Conservation (phyloP, 2,329 filamentous ascomycete genomes). For the Simplicillium sp. region DNA sequence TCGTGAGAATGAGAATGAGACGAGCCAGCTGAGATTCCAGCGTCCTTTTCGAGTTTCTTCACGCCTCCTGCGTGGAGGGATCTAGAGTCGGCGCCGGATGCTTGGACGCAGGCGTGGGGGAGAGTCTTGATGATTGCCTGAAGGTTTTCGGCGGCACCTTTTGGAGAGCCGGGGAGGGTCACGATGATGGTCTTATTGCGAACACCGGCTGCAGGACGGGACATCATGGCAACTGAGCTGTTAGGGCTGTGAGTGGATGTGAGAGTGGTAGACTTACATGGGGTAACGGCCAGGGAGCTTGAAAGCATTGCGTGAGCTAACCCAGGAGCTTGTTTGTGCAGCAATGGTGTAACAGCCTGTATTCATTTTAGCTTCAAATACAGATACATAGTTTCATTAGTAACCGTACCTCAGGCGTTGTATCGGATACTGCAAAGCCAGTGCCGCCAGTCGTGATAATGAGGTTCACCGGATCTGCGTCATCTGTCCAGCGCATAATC, state of each 20-base stretch:
- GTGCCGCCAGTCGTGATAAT: slow-evolving; percentile 88
- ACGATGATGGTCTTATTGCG: slow-evolving; percentile 73
- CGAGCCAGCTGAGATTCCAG: slow-evolving; percentile 44
- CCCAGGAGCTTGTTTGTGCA: slow-evolving; percentile 80
- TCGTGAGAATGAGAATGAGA: slow-evolving; percentile 17
- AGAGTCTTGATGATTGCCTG: slow-evolving; percentile 81
- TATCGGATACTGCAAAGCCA: slow-evolving; percentile 77
- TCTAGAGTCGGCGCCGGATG: slow-evolving; percentile 74
- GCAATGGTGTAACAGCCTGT: slow-evolving; percentile 66
- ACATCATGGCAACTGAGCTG: slow-evolving; percentile 85
- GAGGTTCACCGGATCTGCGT: slow-evolving; percentile 55
- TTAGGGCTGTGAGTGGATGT: slow-evolving; percentile 13
- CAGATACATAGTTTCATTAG: not conserved
- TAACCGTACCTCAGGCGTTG: slow-evolving; percentile 71
- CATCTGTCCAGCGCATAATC: slow-evolving; percentile 66
- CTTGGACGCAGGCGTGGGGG: slow-evolving; percentile 89
- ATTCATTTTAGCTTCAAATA: not conserved
- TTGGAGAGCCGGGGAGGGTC: slow-evolving; percentile 88
- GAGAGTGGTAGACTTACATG: slow-evolving; percentile 54
- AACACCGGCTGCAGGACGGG: slow-evolving; percentile 82
- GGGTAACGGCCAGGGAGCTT: slow-evolving; percentile 74
- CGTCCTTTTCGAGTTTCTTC: slow-evolving; percentile 75
- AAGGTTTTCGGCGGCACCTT: slow-evolving; percentile 89
- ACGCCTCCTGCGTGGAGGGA: slow-evolving; percentile 70
- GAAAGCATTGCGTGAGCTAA: slow-evolving; percentile 93